Evolutionary conservation across 495 filamentous ascomycete species (phyloP), one percentile per base, ranked within the genome.

Genomic region (Daldinia decipiens): DNA sequence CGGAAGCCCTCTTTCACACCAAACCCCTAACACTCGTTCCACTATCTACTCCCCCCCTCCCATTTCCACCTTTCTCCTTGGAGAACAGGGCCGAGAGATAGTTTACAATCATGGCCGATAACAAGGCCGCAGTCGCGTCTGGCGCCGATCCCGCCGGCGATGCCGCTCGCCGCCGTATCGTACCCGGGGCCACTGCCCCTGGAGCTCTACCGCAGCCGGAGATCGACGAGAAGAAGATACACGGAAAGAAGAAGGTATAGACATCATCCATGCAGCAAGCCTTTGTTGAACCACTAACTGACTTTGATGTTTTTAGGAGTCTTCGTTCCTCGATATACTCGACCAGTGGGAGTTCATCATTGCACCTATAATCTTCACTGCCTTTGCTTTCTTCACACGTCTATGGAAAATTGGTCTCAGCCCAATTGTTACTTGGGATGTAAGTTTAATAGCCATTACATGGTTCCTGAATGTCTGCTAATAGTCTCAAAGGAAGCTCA

Each of bases 351-450:
- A 99, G 77, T 92, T 90, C 79, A 79, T 98, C 61, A 87, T 97
- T 78, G 93, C 92, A 36, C 95, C 96, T 39, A 76, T 97, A 60
- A 77, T 99, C 70, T 93, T 99, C 80, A 99, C 95, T 26, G 81
- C 87, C 40, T 82, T 97, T 32, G 89, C 96, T 53, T 90, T 97
- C 82, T 98, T 98, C 83, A 99, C 96, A 55, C 90, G 95, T 65
- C 84, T 97, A 82, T 98, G 92, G 80, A 96, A 92, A 81, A 98
- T 99, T 79, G 95, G 95, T 58, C 85, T 94, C 63, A 98, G 95
- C 57, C 87, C 91, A 67, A 97, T 99, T 76, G 95, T 99, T 36
- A 99, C 95, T 36, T 99, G 95, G 95, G 95, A 99, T 81, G 93
- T 97, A 89, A 83, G 91, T 82, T 59, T 19, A 62, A 26, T 21